These are phyloP conservation scores for Dentipellis sp. DNA, from an alignment of 768 basidiomycete species.

Conservation along the genomic window DNA sequence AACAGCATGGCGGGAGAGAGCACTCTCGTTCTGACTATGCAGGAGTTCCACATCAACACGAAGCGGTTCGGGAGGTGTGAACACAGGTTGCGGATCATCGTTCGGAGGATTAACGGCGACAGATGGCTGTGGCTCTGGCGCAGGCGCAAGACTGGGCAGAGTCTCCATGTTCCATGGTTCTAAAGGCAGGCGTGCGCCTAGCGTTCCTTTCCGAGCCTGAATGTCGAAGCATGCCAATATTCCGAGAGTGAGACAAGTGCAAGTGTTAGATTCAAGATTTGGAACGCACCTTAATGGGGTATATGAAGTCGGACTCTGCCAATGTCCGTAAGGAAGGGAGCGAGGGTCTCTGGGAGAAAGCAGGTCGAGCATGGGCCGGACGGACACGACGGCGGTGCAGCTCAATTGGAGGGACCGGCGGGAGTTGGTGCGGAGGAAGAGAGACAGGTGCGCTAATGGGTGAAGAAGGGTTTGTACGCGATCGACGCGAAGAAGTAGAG, in stretches of 20 bases:
- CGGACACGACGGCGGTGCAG: slow-evolving; percentile 16
- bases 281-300: slow-evolving; percentile 28
- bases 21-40: neutral
- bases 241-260: neutral
- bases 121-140: slow-evolving; percentile 4
- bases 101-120: slow-evolving; percentile 1
- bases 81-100: neutral
- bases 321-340: slow-evolving; percentile 32
- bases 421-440: neutral
- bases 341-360: slow-evolving; percentile 31
- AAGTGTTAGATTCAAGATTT: neutral
- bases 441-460: slow-evolving; percentile 4
- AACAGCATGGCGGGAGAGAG: neutral
- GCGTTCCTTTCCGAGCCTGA: slow-evolving; percentile 31
- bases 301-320: slow-evolving; percentile 24
- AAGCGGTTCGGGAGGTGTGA: neutral
- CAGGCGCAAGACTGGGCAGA: no score
- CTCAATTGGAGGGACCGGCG: slow-evolving; percentile 23
- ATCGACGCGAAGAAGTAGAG: neutral
- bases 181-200: slow-evolving; percentile 32
- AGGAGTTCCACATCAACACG: neutral
- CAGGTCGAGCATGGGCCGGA: slow-evolving; percentile 33
- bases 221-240: neutral
- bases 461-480: slow-evolving; percentile 10
- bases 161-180: slow-evolving; percentile 30